These are phyloP conservation scores for Epichloe elymi DNA, from an alignment of 2,329 filamentous ascomycete genomes.

Conservation along the genomic window DNA sequence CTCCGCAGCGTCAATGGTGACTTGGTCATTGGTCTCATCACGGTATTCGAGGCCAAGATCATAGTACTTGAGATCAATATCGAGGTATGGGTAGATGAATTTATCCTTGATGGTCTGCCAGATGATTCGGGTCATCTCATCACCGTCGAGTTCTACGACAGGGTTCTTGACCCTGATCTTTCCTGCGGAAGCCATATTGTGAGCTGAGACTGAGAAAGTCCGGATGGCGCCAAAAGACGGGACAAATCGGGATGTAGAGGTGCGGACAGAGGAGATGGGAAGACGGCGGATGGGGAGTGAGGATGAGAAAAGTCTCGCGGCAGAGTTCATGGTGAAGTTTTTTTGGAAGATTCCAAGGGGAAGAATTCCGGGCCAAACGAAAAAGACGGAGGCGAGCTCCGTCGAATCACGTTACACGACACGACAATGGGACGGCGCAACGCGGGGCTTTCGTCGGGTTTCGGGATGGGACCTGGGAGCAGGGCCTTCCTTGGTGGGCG, in stretches of 20 bases:
- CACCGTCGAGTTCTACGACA: constrained; percentile 91
- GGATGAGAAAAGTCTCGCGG: constrained; percentile 19
- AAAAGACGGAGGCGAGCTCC: constrained; percentile 8
- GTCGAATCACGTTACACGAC: not conserved
- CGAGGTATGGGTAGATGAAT: constrained; percentile 91
- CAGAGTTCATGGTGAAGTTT: constrained; percentile 14
- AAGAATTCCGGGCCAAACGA: constrained; percentile 5
- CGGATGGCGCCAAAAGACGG: constrained; percentile 31
- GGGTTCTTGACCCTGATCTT: constrained; percentile 99
- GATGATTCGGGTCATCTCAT: constrained; percentile 97
- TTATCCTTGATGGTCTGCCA: constrained; percentile 99
- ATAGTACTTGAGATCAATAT: constrained; percentile 97
- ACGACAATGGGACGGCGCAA: constrained; percentile 1
- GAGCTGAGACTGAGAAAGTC: constrained; percentile 51
- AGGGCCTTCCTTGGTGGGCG: not conserved
- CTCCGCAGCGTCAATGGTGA: constrained; percentile 88
- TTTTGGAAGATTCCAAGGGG: not conserved
- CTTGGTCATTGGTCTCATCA: constrained; percentile 90
- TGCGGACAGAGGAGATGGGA: constrained; percentile 12
- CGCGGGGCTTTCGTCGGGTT: not conserved
- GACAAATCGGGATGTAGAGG: constrained; percentile 26
- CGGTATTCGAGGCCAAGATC: constrained; percentile 88
- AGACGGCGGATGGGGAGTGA: constrained; percentile 16
- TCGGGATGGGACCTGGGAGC: constrained; percentile 1
- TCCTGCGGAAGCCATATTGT: constrained; percentile 43